Base-by-base conservation (phyloP, 257 asterid genomes). In the Ocimum tenuiflorum region DNA sequence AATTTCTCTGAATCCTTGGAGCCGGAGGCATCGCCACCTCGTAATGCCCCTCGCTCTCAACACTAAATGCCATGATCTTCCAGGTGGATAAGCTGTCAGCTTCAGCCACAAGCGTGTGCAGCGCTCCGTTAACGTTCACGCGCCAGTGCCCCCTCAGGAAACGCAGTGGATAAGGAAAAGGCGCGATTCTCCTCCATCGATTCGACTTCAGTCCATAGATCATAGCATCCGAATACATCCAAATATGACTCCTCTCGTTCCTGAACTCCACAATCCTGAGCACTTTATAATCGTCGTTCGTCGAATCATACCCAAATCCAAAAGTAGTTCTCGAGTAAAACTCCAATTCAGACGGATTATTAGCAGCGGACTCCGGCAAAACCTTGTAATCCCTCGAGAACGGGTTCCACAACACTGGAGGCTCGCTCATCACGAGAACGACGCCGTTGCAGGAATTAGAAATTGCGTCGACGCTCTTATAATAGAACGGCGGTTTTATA, bases 261-360 rank as follows among this genome's bases (percentile, higher is more conserved):
- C 85, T 68, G 43, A 64, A 75, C 45, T 81, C 88, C 8, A 73
- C 75, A 36, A 70, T 50, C 79, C 77, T 76, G 51, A 80, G 46
- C 11, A 87, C 85, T 75, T 76, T 87, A 47, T 83, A 87, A 42
- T 87, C 95, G 42, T 87, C 84, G 8, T 49, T 69, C 4, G 19
- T 33, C 12, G 66, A 62, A 54, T 81, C 88, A 42, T 78, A 83
- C 1, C 83, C 90, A n/a, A 87, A 77, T 0, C 85, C 95, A 14
- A 63, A 80, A 1, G 73, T 72, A 7, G 70, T 56, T 3, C 46
- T 70, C 12, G 64, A 31, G 15, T 64, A 67, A 6, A 45, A 62
- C 6, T 65, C 59, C n/a, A 33, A 13, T 4, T 58, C 76, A 4
- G 14, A 6, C 0, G 77, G 74, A 41, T 19, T 51, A 15, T 60